Evolutionary conservation across 2,329 filamentous ascomycete genomes (phyloP), one percentile per base, ranked within the genome.

Genomic region (Epichloe uncinata): DNA sequence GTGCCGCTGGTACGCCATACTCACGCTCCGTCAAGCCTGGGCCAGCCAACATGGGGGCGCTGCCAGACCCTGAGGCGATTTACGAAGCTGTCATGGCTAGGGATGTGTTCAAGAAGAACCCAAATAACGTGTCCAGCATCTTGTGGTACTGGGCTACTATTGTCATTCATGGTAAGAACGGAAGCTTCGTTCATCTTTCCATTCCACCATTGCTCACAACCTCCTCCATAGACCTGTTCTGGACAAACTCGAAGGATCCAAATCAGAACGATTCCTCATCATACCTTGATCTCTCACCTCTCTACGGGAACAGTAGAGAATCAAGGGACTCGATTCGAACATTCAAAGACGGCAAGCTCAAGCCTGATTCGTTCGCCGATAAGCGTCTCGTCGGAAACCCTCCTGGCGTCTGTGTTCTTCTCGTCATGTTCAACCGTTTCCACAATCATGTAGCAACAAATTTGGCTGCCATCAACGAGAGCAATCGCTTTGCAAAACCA

Each of bases 371-470:
- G 7, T 90, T 85, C 56, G 79, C 82, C 3, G 84, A 88, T 59
- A 81, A 81, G 64, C 75, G 85, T 49, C 69, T 89, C 2, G 66
- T 83, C 22, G 82, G 79, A 9, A 82, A 86, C 59, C 86, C 85
- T 0, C 82, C 86, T 0, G 84, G 84, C 12, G 83, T 85, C 4
- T 76, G 79, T 50, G 81, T 86, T 4, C 59, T 90, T 3, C 67
- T 90, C 30, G 75, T 90, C 64, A 87, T 89, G 84, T 83, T 88
- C 67, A 84, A 84, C 58, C 77, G 82, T 22, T 94, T 94, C 67
- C 91, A 96, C 67, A 96, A 97, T 66, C 77, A 93, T 55, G 79
- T 89, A 0, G 89, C 86, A 1, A 77, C 81, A 49, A 84, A 91
- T 53, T 71, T 96, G 16, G 85, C 85, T 0, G 69, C 75, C n/a